phyloP scores from a whole-genome alignment of 345 rosid genomes.

The Hirschfeldia incana region DNA sequence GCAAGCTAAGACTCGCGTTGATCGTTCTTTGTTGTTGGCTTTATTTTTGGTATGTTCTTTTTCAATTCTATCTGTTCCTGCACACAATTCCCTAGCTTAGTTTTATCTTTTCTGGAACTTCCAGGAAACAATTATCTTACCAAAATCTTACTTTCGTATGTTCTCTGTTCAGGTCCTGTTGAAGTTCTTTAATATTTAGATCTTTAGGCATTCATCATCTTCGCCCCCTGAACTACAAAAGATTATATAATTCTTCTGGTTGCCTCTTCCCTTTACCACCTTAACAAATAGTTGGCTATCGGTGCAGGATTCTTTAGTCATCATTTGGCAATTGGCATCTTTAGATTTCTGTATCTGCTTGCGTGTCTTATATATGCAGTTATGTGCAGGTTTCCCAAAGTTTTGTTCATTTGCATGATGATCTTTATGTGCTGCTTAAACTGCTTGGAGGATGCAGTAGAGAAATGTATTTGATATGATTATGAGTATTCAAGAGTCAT shows the following conservation, averaged over 20 bases:
- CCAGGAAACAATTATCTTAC: background rate
- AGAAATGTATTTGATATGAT: background rate
- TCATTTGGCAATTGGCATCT: background rate
- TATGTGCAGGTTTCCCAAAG: background rate
- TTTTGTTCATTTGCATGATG: background rate
- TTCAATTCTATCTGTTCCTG: conserved; percentile 6
- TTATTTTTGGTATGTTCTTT: too few relatives aligned
- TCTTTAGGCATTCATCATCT: background rate
- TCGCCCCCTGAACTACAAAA: background rate
- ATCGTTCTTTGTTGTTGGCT: too few relatives aligned
- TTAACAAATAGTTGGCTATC: background rate
- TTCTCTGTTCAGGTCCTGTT: too few relatives aligned
- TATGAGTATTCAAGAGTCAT: background rate
- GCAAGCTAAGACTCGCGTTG: too few relatives aligned
- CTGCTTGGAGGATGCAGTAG: background rate
- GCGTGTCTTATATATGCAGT: background rate
- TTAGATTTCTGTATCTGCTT: background rate
- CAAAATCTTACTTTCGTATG: background rate
- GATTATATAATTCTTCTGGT: background rate
- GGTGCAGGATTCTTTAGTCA: background rate
- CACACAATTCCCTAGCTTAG: background rate
- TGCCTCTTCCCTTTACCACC: background rate
- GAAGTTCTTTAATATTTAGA: too few relatives aligned
- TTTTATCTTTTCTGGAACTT: too few relatives aligned
- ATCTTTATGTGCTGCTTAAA: background rate